phyloP scores from a whole-genome alignment of 768 basidiomycete genomes.

The Termitomyces sp. region DNA sequence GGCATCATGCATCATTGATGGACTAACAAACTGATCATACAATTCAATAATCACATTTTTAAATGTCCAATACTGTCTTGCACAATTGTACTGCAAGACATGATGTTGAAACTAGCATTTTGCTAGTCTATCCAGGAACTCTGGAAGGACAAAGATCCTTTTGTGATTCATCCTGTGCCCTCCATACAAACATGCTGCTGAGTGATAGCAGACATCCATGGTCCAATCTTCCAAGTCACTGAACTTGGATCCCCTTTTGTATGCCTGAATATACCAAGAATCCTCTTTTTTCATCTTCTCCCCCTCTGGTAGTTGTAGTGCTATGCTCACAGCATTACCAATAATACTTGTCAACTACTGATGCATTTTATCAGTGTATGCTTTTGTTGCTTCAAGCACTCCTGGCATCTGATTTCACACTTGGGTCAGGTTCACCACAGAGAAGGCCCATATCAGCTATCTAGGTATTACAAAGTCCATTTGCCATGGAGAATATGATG shows the following conservation, averaged over 20 bases:
- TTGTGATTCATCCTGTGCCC: background rate
- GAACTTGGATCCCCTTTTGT: background rate
- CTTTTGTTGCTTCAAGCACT: background rate
- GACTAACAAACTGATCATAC: too few relatives aligned
- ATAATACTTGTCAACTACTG: background rate
- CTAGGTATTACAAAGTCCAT: too few relatives aligned
- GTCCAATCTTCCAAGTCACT: too few relatives aligned
- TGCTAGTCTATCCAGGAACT: background rate
- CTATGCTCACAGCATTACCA: too few relatives aligned
- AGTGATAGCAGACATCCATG: background rate
- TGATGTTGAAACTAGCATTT: background rate
- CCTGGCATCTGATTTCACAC: background rate
- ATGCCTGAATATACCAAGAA: background rate
- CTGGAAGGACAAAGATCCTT: background rate
- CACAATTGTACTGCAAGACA: too few relatives aligned
- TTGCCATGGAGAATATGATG: too few relatives aligned
- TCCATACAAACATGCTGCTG: background rate
- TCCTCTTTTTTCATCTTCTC: background rate
- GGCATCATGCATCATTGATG: too few relatives aligned
- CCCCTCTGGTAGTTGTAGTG: too few relatives aligned
- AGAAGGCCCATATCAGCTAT: too few relatives aligned
- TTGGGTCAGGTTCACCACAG: background rate
- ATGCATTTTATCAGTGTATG: background rate
- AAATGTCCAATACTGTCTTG: too few relatives aligned
- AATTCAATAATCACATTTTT: too few relatives aligned